Conservation (phyloP, 2,329 filamentous ascomycete genomes). For the Pleurostoma richardsiae region DNA sequence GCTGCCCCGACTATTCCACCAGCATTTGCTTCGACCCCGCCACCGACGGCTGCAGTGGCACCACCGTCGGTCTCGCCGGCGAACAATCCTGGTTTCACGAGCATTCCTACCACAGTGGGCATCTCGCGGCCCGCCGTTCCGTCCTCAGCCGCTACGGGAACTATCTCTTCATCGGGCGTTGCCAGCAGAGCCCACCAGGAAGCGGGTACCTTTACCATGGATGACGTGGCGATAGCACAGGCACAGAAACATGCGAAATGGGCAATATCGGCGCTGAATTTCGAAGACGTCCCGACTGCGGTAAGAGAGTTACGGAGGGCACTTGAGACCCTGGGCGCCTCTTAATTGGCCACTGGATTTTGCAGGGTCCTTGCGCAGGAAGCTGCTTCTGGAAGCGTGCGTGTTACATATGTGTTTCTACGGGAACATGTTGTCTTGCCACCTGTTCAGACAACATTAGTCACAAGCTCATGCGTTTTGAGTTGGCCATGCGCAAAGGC, state of each 20-base stretch:
- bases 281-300: slow-evolving; percentile 90
- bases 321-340: slow-evolving; percentile 63
- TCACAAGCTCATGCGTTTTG: no score
- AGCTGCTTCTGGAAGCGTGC: no score
- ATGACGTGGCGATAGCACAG: slow-evolving; percentile 66
- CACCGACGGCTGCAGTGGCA: slow-evolving; percentile 19
- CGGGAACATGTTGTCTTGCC: no score
- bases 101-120: slow-evolving; percentile 12
- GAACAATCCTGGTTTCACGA: slow-evolving; percentile 9
- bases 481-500: no score
- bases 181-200: slow-evolving; percentile 13
- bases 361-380: no score
- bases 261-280: slow-evolving; percentile 94
- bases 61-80: slow-evolving; percentile 17
- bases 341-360: slow-evolving; percentile 22
- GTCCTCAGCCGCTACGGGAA: slow-evolving; percentile 2
- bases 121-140: slow-evolving; percentile 10
- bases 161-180: slow-evolving; percentile 6
- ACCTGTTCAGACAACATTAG: no score
- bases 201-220: slow-evolving; percentile 26
- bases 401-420: no score
- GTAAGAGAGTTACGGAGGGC: slow-evolving; percentile 78
- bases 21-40: slow-evolving; percentile 16
- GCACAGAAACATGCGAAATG: slow-evolving; percentile 96
- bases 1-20: slow-evolving; percentile 15